phyloP scores from a whole-genome alignment of 169 alveolate species.

The Cryptosporidium bovis region DNA sequence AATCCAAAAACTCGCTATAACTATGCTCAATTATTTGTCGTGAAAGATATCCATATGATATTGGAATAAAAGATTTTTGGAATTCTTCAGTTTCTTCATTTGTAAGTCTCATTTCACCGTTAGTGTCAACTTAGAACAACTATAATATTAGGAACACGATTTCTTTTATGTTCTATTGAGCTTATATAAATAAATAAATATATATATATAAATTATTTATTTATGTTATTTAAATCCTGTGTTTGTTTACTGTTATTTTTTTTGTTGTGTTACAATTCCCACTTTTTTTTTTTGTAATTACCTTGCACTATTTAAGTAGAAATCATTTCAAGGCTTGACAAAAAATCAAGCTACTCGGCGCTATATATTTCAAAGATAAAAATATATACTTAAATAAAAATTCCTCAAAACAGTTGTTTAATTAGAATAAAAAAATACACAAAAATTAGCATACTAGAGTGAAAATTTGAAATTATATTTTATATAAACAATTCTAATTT shows the following conservation, averaged over 20 bases:
- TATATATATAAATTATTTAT: not conserved
- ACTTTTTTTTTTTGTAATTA: too few species aligned
- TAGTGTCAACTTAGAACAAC: not conserved
- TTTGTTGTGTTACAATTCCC: not conserved
- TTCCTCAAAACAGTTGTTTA: too few species aligned
- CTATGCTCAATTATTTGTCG: slow-evolving; percentile 57
- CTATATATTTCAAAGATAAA: slow-evolving; percentile 3
- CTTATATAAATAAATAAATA: not conserved
- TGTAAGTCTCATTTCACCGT: slow-evolving; percentile 39
- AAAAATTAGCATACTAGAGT: too few species aligned
- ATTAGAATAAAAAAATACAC: too few species aligned
- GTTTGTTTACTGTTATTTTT: too few species aligned
- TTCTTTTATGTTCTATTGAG: not conserved
- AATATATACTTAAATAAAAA: too few species aligned
- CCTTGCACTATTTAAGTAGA: not conserved
- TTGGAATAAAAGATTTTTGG: slow-evolving; percentile 57
- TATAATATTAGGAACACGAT: not conserved
- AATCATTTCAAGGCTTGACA: not conserved
- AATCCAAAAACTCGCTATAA: slow-evolving; percentile 62
- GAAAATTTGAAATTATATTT: too few species aligned
- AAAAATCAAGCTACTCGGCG: not conserved
- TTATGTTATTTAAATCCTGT: not conserved
- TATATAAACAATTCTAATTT: too few species aligned
- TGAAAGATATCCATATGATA: slow-evolving; percentile 59
- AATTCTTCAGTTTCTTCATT: slow-evolving; percentile 71